A percentile compares a stretch with the other conserved stretches of the same genome.
These are phyloP conservation scores for Melampsora larici-populina DNA, from an alignment of 1,284 basidiomycete species.

Conservation along the genomic window DNA sequence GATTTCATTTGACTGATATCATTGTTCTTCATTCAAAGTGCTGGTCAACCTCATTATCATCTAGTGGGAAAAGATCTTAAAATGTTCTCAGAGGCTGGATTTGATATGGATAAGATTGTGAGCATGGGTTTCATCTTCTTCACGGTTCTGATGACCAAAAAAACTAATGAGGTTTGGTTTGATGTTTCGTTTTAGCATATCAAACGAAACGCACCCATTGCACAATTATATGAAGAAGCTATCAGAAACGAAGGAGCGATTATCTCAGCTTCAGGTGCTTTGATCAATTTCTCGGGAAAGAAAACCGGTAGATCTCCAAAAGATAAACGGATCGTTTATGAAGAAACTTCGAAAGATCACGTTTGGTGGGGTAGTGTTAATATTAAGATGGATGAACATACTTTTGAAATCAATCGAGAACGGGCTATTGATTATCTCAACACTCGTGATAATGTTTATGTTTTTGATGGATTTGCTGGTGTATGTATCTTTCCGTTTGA, in stretches of 20 bases:
- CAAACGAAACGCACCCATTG: slow-evolving; percentile 92
- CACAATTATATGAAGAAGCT: slow-evolving; percentile 96
- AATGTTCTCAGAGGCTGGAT: slow-evolving; percentile 98
- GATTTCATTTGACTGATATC: neutral
- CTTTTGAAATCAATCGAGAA: slow-evolving; percentile 99
- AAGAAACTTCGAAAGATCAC: slow-evolving; percentile 94
- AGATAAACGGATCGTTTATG: slow-evolving; percentile 99
- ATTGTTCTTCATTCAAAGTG: neutral
- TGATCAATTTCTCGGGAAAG: slow-evolving; percentile 99
- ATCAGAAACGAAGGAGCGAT: slow-evolving; percentile 97
- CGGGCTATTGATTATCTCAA: slow-evolving; percentile 99
- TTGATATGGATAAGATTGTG: slow-evolving; percentile 72
- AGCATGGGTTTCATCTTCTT: neutral
- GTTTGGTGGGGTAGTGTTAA: slow-evolving; percentile 99
- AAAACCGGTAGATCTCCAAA: slow-evolving; percentile 98
- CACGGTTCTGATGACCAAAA: neutral
- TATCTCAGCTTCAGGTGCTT: slow-evolving; percentile 88
- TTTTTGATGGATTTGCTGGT: slow-evolving; percentile 96
- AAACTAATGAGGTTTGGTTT: neutral
- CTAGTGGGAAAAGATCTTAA: slow-evolving; percentile 78
- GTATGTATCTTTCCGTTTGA: slow-evolving; percentile 28
- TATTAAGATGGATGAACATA: slow-evolving; percentile 97
- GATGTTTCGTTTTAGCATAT: slow-evolving; percentile 67
- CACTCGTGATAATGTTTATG: slow-evolving; percentile 97
- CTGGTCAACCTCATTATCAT: slow-evolving; percentile 37